Evolutionary conservation across 805 yeast genomes (phyloP).

Genomic region (Hanseniaspora valbyensis): DNA sequence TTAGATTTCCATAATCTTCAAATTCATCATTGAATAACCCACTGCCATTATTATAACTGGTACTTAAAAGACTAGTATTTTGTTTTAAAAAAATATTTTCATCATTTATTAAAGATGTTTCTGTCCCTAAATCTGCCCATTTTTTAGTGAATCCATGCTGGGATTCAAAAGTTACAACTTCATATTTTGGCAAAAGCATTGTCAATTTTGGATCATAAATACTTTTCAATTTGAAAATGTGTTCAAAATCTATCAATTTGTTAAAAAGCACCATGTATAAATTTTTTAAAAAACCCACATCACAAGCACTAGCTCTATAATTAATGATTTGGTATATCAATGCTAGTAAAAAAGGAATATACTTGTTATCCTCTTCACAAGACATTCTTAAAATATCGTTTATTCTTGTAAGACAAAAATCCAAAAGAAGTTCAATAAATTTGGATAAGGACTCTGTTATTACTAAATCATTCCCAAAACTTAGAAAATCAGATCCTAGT

Average conservation of each 20-base stretch:
- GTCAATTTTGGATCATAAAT: constrained; percentile 3
- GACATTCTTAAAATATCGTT: constrained; percentile 16
- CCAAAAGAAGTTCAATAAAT: constrained; percentile 8
- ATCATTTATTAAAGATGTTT: constrained; percentile 4
- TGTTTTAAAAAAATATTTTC: constrained; percentile 11
- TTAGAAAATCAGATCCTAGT: neutral
- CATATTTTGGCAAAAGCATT: constrained; percentile 6
- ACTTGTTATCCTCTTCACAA: constrained; percentile 23
- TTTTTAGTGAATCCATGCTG: neutral
- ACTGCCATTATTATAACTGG: neutral
- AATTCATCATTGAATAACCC: neutral
- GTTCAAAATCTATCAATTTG: constrained; percentile 7
- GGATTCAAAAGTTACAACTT: neutral
- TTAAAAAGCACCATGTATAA: constrained; percentile 18
- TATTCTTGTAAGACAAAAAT: neutral
- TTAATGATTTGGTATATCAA: constrained; percentile 44
- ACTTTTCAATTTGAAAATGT: constrained; percentile 9
- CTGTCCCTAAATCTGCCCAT: constrained; percentile 3
- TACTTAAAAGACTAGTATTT: constrained; percentile 4
- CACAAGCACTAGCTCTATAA: constrained; percentile 55
- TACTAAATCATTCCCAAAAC: neutral
- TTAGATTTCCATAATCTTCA: neutral
- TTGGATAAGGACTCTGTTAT: constrained; percentile 2
- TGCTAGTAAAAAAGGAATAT: constrained; percentile 49
- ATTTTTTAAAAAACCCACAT: constrained; percentile 29